Base-by-base conservation (phyloP, 1,139 yeast species). In the Diutina rugosa region DNA sequence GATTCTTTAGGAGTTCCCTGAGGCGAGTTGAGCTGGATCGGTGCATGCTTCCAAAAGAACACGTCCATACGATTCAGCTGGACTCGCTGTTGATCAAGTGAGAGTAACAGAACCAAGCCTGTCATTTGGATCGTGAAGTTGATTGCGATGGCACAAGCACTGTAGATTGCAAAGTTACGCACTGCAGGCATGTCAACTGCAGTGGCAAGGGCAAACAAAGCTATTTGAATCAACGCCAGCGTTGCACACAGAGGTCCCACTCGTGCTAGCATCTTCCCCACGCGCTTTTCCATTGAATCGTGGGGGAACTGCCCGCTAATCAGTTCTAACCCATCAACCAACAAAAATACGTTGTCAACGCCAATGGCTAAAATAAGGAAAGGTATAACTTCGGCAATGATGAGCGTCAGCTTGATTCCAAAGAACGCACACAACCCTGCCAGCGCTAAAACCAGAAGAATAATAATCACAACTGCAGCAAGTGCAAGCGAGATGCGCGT, bases 321-420 rank as follows among this genome's bases (percentile, higher is more conserved):
- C 30, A 76, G 70, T 52, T 83, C 81, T 55, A 88, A 73, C 64
- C 90, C 96, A 67, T 90, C 93, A 1, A 90, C 86, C 29, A 93
- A 80, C 61, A 93, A 72, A 65, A 91, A 93, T 44, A 93, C 87
- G 65, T 93, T 93, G 69, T 93, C 99, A 32, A 93, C 93, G 16
- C 99, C 99, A 57, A 93, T 85, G 0, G 99, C 99, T 59, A 93
- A 74, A 6, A 93, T 87, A 64, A 93, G 72, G 64, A 93, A 93
- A n/a, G 98, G 98, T 52, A 93, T 93, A 4, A 93, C 98, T 66
- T 93, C 98, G 1, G 98, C 97, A 61, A 93, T 90, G 61, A 93
- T 91, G 48, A 93, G 73, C 0, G 98, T 93, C 0, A 96, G 88
- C 64, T 87, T 89, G 56, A 91, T 70, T 0, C 95, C 95, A 21